A percentile compares a stretch with the other conserved stretches of the same genome.
These are phyloP conservation scores for Capronia americana DNA, from an alignment of 2,329 filamentous ascomycete species.

Conservation along the genomic window DNA sequence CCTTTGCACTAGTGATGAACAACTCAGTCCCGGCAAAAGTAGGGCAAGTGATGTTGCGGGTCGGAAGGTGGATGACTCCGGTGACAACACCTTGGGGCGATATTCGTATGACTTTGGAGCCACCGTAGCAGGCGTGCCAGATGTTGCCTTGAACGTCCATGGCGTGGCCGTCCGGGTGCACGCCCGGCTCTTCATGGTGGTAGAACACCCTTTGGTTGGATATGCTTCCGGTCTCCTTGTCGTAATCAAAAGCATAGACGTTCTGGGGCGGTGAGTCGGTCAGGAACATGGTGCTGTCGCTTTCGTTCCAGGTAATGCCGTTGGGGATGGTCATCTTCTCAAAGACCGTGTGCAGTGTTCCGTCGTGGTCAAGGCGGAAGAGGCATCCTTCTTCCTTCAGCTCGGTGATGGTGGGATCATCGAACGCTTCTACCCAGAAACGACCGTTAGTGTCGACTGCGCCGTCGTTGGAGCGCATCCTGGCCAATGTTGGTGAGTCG, in stretches of 20 bases:
- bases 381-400: conserved; percentile 66
- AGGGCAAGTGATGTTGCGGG: conserved; percentile 79
- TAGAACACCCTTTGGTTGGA: conserved; percentile 76
- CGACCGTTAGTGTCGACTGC: conserved; percentile 78
- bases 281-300: conserved; percentile 78
- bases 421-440: conserved; percentile 89
- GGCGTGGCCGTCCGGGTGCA: conserved; percentile 80
- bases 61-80: conserved; percentile 77
- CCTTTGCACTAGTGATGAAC: conserved; percentile 80
- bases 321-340: conserved; percentile 79
- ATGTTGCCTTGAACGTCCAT: conserved; percentile 84
- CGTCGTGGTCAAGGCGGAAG: conserved; percentile 71
- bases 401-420: conserved; percentile 72
- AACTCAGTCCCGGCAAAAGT: conserved; percentile 77
- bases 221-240: conserved; percentile 66
- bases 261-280: conserved; percentile 76
- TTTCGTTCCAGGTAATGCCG: conserved; percentile 78
- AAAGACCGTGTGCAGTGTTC: conserved; percentile 65
- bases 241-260: conserved; percentile 78
- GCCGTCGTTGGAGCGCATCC: conserved; percentile 76
- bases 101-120: conserved; percentile 75
- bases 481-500: conserved; percentile 39
- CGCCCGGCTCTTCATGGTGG: conserved; percentile 66
- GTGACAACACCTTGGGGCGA: conserved; percentile 71
- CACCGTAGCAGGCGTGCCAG: conserved; percentile 88